phyloP scores from a whole-genome alignment of 805 yeast species.

The Candida nitratophila region DNA sequence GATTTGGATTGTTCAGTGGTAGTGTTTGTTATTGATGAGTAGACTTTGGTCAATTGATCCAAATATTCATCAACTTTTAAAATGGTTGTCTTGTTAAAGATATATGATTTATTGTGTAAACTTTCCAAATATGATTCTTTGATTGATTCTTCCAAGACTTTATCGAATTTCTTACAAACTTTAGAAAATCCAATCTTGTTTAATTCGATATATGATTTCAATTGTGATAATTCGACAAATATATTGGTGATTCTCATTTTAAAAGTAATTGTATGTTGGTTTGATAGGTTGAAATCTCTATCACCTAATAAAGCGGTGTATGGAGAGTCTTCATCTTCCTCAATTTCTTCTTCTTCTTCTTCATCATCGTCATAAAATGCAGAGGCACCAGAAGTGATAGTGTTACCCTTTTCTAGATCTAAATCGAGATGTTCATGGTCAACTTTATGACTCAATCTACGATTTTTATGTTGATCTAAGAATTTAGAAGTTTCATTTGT shows the following conservation, averaged over 20 bases:
- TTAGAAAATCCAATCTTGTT: conserved; percentile 48
- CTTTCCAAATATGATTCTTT: conserved; percentile 33
- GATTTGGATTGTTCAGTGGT: conserved; percentile 11
- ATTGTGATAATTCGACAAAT: conserved; percentile 39
- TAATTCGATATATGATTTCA: conserved; percentile 43
- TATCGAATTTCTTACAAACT: conserved; percentile 47
- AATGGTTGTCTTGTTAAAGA: conserved; percentile 27
- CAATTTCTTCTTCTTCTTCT: conserved; percentile 29
- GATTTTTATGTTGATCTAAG: conserved; percentile 11
- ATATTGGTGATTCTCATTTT: conserved; percentile 38
- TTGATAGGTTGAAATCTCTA: conserved; percentile 39
- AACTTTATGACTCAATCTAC: not conserved
- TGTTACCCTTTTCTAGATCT: not conserved
- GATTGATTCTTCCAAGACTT: conserved; percentile 36
- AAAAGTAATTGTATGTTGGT: conserved; percentile 42
- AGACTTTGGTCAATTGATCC: conserved; percentile 22
- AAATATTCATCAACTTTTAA: conserved; percentile 21
- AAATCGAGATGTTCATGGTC: not conserved
- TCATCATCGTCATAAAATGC: conserved; percentile 23
- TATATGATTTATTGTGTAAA: conserved; percentile 22
- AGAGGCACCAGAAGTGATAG: conserved; percentile 1
- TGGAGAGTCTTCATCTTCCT: conserved; percentile 23
- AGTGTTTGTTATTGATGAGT: conserved; percentile 19
- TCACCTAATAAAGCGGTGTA: conserved; percentile 45
- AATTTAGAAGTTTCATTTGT: conserved; percentile 16